Evolutionary conservation across 352 stramenopile genomes (phyloP), one percentile per base, ranked within the genome.

Genomic region (Chloridella minuta): DNA sequence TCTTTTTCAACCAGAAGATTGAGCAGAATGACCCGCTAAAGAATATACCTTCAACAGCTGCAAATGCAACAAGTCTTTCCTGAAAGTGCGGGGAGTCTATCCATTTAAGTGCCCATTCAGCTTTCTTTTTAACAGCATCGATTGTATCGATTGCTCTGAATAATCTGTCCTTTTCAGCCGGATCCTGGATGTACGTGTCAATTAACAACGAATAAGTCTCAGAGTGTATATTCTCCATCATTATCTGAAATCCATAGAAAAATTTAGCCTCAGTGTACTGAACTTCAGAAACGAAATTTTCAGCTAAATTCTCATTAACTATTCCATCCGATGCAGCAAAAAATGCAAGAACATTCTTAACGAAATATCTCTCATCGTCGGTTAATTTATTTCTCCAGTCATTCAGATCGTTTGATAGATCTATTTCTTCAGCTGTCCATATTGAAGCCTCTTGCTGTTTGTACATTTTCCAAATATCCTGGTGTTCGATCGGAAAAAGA

Each of bases 1-100:
- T 91, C 91, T 99, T 99, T 92, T 99, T 99, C 23, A 99, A 90
- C 96, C 96, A 99, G 89, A 98, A 99, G 88, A 99, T 97, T 80
- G 95, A 94, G 91, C 96, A 99, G 90, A 99, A 99, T 28, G 91
- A 96, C 28, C 96, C 96, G 2, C 91, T 97, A 90, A 99, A 99
- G 91, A 98, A 99, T 87, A 99, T 98, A 80, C 96, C 96, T 89
- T 99, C 96, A 0, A 99, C 94, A 1, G 95, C 94, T 2, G 95
- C 94, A 89, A 99, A 99, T 28, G 95, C 95, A 28, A 99, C 90
- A 80, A 98, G 92, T 80, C 95, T 92, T 90, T 99, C 95, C 0
- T 95, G 93, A 89, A 98, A 98, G 23, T n/a, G n/a, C n/a, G n/a
- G n/a, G n/a, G n/a, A n/a, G n/a, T 98, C 92, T 89, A 94, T 98